A percentile compares a stretch with the other conserved stretches of the same genome.
phyloP scores from a whole-genome alignment of 2,329 filamentous ascomycete genomes.

The Trichoderma semiorbis region DNA sequence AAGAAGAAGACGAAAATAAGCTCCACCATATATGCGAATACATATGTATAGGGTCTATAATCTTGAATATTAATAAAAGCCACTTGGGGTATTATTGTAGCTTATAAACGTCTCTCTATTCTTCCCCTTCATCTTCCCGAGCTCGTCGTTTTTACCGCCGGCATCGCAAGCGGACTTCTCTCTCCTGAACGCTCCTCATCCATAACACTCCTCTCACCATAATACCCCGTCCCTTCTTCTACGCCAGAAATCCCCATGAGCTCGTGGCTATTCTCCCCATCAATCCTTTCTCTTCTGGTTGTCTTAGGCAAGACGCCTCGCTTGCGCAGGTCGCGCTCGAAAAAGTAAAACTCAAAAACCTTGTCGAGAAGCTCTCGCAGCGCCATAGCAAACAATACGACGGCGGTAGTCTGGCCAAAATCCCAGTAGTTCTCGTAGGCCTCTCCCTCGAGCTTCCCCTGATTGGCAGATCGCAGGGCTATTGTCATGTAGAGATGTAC shows the following conservation, averaged over 20 bases:
- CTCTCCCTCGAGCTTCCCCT: slow-evolving; percentile 20
- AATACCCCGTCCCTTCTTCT: not conserved
- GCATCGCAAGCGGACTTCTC: not conserved
- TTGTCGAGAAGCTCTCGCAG: slow-evolving; percentile 23
- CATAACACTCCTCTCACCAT: not conserved
- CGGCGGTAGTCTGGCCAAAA: slow-evolving; percentile 32
- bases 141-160: not conserved
- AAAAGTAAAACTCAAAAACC: slow-evolving; percentile 22
- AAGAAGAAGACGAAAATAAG: not conserved
- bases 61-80: not conserved
- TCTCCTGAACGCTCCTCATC: not conserved
- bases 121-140: not conserved
- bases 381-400: slow-evolving; percentile 27
- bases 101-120: not conserved
- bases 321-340: slow-evolving; percentile 8
- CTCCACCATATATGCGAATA: not conserved
- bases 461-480: slow-evolving; percentile 30
- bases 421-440: slow-evolving; percentile 30
- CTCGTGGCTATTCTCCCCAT: not conserved
- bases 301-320: not conserved
- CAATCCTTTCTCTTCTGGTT: not conserved
- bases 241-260: not conserved
- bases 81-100: not conserved
- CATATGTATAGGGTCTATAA: not conserved
- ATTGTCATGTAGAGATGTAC: slow-evolving; percentile 33